phyloP scores from a whole-genome alignment of 2,329 filamentous ascomycete species.

The Fusarium newnesense region DNA sequence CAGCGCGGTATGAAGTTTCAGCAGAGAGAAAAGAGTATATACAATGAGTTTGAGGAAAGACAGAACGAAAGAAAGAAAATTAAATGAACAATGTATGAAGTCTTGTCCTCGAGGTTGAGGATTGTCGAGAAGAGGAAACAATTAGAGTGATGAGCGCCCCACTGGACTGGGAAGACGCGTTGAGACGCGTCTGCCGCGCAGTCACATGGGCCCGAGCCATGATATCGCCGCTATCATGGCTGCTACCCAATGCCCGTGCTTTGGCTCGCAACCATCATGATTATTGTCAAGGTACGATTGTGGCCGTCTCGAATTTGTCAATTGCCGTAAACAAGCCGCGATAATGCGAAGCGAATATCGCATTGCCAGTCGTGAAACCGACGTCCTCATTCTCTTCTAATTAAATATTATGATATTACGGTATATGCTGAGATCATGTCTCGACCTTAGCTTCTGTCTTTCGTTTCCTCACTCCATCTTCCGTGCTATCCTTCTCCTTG shows the following conservation, averaged over 20 bases:
- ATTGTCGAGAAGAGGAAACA: background rate
- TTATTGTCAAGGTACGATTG: rapidly evolving
- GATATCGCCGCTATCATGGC: conserved; percentile 21
- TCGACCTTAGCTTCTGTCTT: conserved; percentile 21
- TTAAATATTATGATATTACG: background rate
- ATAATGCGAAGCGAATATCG: too few species aligned
- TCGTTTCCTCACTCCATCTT: conserved; percentile 43
- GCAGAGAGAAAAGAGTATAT: background rate
- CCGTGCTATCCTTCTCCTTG: conserved; percentile 32
- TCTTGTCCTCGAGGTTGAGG: background rate
- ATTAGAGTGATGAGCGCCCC: conserved; percentile 13
- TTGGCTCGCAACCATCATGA: background rate
- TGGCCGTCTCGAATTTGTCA: background rate
- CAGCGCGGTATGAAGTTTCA: rapidly evolving
- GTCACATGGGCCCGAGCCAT: conserved; percentile 28
- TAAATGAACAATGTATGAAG: background rate
- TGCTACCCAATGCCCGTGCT: background rate
- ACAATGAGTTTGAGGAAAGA: background rate
- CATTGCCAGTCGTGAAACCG: rapidly evolving
- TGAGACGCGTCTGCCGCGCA: conserved; percentile 27
- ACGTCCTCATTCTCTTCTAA: background rate
- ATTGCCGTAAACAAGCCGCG: rapidly evolving
- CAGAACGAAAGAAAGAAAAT: background rate
- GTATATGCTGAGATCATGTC: background rate
- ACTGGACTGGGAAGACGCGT: conserved; percentile 27